phyloP scores from a whole-genome alignment of 1,284 basidiomycete species.

The Veloboletus limbatus region DNA sequence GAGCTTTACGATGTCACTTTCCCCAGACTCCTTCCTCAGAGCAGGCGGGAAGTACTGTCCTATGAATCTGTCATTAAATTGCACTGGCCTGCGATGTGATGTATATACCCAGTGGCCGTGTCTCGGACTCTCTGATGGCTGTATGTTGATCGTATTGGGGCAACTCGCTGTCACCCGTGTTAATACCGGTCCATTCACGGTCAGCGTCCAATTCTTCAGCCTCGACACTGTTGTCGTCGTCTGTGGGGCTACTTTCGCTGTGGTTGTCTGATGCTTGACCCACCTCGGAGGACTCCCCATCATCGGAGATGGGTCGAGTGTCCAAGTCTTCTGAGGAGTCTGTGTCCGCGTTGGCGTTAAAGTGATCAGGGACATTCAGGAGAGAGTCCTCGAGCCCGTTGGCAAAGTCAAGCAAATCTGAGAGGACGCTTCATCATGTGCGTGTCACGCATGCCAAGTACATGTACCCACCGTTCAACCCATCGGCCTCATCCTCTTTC shows the following conservation, averaged over 20 bases:
- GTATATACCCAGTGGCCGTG: constrained; percentile 25
- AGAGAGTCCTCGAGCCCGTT: constrained; percentile 26
- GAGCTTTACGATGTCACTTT: constrained; percentile 55
- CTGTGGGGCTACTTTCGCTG: constrained; percentile 5
- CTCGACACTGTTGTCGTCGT: constrained; percentile 7
- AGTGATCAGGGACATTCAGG: background rate
- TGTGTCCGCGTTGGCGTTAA: background rate
- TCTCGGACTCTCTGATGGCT: background rate
- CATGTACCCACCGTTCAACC: constrained; percentile 49
- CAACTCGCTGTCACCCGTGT: constrained; percentile 8
- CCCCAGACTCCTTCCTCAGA: constrained; percentile 44
- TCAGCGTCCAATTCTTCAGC: constrained; percentile 1
- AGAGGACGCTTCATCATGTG: constrained; percentile 2
- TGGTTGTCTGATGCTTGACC: constrained; percentile 23
- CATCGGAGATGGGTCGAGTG: background rate
- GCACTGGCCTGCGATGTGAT: constrained; percentile 3
- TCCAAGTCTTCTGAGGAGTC: background rate
- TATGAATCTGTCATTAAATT: constrained; percentile 14
- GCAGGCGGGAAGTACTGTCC: constrained; percentile 65
- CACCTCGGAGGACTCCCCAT: constrained; percentile 33
- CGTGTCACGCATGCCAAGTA: background rate
- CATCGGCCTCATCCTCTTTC: constrained; percentile 53
- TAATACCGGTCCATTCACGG: constrained; percentile 29
- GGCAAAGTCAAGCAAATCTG: constrained; percentile 56
- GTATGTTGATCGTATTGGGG: constrained; percentile 20